Percentiles rank a stretch among this genome's conserved stretches.
Evolutionary conservation across 371 early-diverging fungal genomes (phyloP).

Genomic region (Mucor circinelloides): DNA sequence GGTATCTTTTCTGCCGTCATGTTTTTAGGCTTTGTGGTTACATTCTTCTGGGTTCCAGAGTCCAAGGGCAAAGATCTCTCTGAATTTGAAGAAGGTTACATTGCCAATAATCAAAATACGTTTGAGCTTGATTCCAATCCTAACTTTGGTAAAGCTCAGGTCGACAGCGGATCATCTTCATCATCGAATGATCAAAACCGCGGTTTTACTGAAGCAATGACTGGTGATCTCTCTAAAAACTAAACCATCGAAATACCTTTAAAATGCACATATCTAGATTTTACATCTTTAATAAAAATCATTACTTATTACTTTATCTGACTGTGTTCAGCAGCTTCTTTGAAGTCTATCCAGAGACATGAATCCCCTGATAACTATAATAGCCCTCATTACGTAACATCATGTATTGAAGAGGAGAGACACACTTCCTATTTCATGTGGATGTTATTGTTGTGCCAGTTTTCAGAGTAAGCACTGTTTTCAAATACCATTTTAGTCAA

Average conservation of each 20-base stretch:
- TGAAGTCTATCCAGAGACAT: background rate
- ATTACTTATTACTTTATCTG: no score
- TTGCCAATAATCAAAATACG: slow-evolving; percentile 12
- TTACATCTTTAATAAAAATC: background rate
- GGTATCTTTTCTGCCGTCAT: slow-evolving; percentile 75
- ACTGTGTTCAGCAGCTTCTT: background rate
- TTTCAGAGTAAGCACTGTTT: background rate
- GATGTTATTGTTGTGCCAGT: background rate
- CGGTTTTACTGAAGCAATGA: background rate
- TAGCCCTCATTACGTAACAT: no score
- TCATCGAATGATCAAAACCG: background rate
- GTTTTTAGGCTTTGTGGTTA: slow-evolving; percentile 66
- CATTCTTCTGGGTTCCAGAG: slow-evolving; percentile 47
- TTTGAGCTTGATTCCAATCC: background rate
- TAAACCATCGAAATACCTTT: background rate
- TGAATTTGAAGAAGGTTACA: slow-evolving; percentile 35
- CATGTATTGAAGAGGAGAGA: no score
- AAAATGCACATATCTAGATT: background rate
- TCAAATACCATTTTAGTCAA: background rate
- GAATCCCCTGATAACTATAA: no score
- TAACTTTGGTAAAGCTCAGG: background rate
- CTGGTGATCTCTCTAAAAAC: background rate
- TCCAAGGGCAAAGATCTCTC: slow-evolving; percentile 45
- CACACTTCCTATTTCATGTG: background rate
- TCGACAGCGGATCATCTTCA: background rate